These are phyloP conservation scores for Musa schizocarpa DNA, from an alignment of 176 grass and related monocot genomes.

Conservation along the genomic window DNA sequence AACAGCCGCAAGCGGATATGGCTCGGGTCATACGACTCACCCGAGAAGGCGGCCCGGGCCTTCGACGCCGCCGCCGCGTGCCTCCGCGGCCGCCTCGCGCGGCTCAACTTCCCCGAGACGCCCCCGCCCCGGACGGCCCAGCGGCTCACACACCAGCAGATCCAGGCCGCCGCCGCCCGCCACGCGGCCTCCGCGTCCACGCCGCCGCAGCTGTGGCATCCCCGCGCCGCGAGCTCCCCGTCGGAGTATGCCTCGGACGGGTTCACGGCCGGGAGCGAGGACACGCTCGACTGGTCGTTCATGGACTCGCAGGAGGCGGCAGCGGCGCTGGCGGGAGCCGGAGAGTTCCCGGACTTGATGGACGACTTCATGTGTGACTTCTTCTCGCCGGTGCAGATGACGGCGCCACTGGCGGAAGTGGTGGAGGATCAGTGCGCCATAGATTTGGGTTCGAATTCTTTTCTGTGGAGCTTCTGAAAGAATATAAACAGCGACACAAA, in stretches of 20 bases:
- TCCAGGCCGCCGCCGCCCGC: constrained; percentile 1
- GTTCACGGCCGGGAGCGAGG: not conserved
- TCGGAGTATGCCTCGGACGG: not conserved
- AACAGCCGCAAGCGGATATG: constrained; percentile 4
- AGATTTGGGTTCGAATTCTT: not conserved
- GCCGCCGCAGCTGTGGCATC: not conserved
- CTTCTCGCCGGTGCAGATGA: not conserved
- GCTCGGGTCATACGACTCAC: constrained; percentile 5
- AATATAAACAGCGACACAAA: not conserved
- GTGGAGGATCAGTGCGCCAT: not conserved
- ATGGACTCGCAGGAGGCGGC: not conserved
- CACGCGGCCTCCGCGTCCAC: not conserved
- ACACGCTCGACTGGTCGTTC: constrained; percentile 2
- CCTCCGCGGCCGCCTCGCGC: not conserved
- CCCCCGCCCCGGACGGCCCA: not conserved
- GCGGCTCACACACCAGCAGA: not conserved
- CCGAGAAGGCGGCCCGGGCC: constrained; percentile 8
- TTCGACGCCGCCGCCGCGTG: constrained; percentile 7
- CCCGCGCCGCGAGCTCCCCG: not conserved
- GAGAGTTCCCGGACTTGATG: not conserved
- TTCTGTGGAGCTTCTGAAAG: constrained; percentile 12
- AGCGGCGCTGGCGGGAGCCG: not conserved
- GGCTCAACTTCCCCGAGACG: constrained; percentile 8
- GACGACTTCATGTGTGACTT: not conserved
- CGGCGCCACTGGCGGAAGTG: not conserved